These are phyloP conservation scores for Trypanosoma theileri DNA, from an alignment of 208 protist genomes.

Conservation along the genomic window DNA sequence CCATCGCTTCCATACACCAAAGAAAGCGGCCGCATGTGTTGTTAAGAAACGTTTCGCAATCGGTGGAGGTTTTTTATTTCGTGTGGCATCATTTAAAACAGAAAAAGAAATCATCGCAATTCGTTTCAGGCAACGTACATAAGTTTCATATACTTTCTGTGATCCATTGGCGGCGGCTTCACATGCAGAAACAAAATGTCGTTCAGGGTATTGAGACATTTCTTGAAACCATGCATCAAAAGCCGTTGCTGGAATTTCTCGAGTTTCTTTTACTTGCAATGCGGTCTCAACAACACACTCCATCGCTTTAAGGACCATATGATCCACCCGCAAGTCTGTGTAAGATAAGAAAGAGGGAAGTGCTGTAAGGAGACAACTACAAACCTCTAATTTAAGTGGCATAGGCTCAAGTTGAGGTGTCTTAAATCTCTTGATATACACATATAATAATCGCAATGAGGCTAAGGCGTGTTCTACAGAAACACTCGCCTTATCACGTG, in stretches of 20 bases:
- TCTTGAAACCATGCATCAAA: conserved; percentile 65
- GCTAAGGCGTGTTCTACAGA: conserved; percentile 40
- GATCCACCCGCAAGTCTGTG: conserved; percentile 66
- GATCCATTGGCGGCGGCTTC: conserved; percentile 37
- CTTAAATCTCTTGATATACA: conserved; percentile 74
- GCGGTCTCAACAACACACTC: conserved; percentile 74
- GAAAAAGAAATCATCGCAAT: conserved; percentile 79
- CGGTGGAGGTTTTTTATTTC: conserved; percentile 67
- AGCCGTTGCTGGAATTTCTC: conserved; percentile 40
- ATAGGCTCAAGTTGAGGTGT: conserved; percentile 46
- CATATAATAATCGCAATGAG: conserved; percentile 72
- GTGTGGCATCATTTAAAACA: conserved; percentile 73
- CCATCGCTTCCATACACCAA: conserved; percentile 73
- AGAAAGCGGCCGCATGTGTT: conserved; percentile 40
- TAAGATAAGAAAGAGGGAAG: conserved; percentile 66
- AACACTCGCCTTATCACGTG: conserved; percentile 18
- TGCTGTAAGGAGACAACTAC: conserved; percentile 36
- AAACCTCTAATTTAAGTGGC: conserved; percentile 50
- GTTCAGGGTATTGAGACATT: conserved; percentile 63
- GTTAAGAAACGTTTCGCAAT: conserved; percentile 64
- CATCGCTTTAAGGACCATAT: conserved; percentile 74
- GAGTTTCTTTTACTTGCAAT: conserved; percentile 43
- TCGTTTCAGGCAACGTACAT: conserved; percentile 79
- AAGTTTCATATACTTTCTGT: conserved; percentile 57
- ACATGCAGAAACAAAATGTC: conserved; percentile 39